Conservation (phyloP, 1,284 basidiomycete species). For the Athelia psychrophila region DNA sequence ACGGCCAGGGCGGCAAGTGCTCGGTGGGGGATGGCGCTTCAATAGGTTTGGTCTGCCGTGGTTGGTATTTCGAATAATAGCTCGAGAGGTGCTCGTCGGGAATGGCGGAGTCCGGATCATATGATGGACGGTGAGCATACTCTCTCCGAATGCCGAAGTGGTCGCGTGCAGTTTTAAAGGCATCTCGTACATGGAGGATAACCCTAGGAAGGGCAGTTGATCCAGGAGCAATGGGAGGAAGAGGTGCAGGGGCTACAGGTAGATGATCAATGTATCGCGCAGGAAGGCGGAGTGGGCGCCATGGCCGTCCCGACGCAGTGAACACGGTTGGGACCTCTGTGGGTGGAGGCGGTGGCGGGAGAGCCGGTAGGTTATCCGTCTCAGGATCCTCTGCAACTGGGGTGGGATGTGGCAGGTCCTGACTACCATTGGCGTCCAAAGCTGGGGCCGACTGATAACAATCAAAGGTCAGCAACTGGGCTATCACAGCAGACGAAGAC, state of each 20-base stretch:
- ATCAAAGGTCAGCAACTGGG: too few species aligned
- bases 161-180: constrained; percentile 13
- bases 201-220: constrained; percentile 6
- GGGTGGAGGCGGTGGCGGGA: neutral
- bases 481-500: too few species aligned
- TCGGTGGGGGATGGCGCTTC: too few species aligned
- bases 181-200: constrained; percentile 16
- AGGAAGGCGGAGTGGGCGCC: neutral
- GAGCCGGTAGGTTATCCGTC: neutral
- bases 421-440: neutral
- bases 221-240: neutral
- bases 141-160: constrained; percentile 16
- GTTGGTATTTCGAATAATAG: neutral
- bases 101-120: constrained; percentile 18
- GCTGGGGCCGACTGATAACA: too few species aligned
- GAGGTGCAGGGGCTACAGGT: neutral
- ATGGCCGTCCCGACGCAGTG: neutral
- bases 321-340: neutral
- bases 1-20: constrained; percentile 11
- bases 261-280: neutral
- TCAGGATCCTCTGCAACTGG: neutral
- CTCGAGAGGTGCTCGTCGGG: constrained; percentile 8
- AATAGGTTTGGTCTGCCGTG: neutral
- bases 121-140: constrained; percentile 19
- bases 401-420: neutral